Percentiles rank a stretch among this genome's conserved stretches.
phyloP scores from a whole-genome alignment of 1,284 basidiomycete species.

The Fomitiporia mediterranea region DNA sequence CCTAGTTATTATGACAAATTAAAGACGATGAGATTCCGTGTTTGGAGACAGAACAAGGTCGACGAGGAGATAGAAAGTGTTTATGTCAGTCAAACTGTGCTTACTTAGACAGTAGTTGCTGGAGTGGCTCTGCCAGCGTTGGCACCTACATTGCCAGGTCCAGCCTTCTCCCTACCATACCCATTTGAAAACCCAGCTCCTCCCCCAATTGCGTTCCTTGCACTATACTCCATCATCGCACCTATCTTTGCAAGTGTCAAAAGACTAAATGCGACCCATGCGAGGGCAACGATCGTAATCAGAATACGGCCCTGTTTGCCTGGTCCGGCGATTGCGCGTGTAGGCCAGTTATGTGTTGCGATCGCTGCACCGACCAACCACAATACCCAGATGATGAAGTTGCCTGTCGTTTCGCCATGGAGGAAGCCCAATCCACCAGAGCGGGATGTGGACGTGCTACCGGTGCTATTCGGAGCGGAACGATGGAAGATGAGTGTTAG shows the following conservation, averaged over 20 bases:
- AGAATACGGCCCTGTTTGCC: slow-evolving; percentile 9
- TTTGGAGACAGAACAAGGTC: no score
- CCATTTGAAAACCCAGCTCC: no score
- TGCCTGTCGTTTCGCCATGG: slow-evolving; percentile 3
- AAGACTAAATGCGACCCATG: slow-evolving; percentile 15
- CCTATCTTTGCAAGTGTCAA: slow-evolving; percentile 11
- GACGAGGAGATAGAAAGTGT: no score
- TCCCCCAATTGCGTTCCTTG: not conserved
- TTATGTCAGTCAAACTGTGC: no score
- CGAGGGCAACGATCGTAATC: slow-evolving; percentile 14
- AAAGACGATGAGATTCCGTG: no score
- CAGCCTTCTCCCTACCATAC: no score
- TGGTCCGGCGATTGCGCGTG: not conserved
- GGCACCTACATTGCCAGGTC: no score
- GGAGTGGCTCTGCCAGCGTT: no score
- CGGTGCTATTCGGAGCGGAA: not conserved
- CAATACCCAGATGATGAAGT: slow-evolving; percentile 16
- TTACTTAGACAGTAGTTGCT: no score
- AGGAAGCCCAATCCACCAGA: slow-evolving; percentile 19
- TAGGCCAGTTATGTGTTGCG: slow-evolving; percentile 16
- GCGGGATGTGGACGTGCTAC: not conserved
- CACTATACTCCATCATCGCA: slow-evolving; percentile 14
- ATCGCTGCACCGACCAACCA: slow-evolving; percentile 18
- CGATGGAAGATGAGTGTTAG: slow-evolving; percentile 41
- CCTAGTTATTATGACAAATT: no score